A percentile compares a stretch with the other conserved stretches of the same genome.
Conservation (phyloP, 208 protist genomes). For the Phytomonas sp. region DNA sequence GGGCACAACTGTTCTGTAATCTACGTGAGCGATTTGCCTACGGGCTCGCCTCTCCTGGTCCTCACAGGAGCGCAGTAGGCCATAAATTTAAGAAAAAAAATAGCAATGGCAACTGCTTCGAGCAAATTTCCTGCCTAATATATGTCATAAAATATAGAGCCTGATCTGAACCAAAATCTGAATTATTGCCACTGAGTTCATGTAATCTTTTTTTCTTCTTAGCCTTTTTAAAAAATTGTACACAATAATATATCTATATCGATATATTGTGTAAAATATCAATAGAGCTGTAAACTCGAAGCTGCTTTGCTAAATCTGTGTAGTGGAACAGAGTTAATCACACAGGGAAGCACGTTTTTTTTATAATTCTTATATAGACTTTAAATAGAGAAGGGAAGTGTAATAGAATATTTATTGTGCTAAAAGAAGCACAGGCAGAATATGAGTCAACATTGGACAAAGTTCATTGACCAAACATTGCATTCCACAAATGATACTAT, state of each 20-base stretch:
- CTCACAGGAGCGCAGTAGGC: not conserved
- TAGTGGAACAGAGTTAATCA: not conserved
- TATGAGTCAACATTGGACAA: constrained; percentile 25
- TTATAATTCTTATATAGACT: not conserved
- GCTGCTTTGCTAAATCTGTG: not conserved
- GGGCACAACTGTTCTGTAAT: not conserved
- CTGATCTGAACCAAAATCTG: not conserved
- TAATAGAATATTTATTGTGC: not conserved
- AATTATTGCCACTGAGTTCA: not conserved
- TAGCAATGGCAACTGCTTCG: not conserved
- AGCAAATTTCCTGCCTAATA: not conserved
- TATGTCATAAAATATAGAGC: not conserved
- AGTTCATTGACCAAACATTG: constrained; percentile 33
- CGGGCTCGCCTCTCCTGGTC: not conserved
- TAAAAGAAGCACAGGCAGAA: not conserved
- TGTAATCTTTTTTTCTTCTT: not conserved
- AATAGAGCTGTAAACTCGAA: not conserved
- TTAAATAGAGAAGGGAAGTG: constrained; percentile 1
- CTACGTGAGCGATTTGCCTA: not conserved
- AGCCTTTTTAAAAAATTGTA: not conserved
- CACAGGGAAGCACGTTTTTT: not conserved
- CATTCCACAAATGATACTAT: constrained; percentile 38
- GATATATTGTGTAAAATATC: not conserved
- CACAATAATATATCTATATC: not conserved
- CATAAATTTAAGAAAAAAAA: not conserved